Base-by-base conservation (phyloP, 768 basidiomycete species). In the Lyophyllum semitale region DNA sequence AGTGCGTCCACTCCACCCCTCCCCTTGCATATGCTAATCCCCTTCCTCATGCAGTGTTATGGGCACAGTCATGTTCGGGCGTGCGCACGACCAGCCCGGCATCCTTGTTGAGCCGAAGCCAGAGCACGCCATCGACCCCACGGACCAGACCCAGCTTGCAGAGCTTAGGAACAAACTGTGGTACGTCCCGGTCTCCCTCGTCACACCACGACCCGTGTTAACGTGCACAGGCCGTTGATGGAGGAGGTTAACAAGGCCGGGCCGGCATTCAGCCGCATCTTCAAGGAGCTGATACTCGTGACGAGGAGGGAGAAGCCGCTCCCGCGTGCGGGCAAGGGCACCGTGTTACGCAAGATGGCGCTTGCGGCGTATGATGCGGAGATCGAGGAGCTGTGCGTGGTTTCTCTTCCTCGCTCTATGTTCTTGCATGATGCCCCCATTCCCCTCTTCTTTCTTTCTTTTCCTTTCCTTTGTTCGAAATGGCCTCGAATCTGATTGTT, bases 241-340 rank as follows among this genome's bases (percentile, higher is more conserved):
- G 69, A 75, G 41, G 64, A 70, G 52, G 65, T 72, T 47, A 80
- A 79, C 52, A 53, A 48, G 4, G 71, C 66, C 49, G 74, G 74
- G 0, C 77, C 77, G 13, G 66, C 73, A 29, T 76, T 78, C 58
- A 77, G 76, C 2, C 62, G 76, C n/a, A 59, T 80, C 4, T 77
- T 78, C 66, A 77, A 75, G 58, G 77, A 77, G 71, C 76, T 73
- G 11, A 37, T 62, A 23, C 17, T 8, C 18, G 6, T 12, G 25
- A 11, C n/a, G n/a, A n/a, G n/a, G n/a, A n/a, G n/a, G n/a, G n/a
- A n/a, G n/a, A n/a, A n/a, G n/a, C n/a, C n/a, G n/a, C n/a, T n/a
- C n/a, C n/a, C n/a, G n/a, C n/a, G n/a, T n/a, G n/a, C n/a, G n/a
- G n/a, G n/a, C n/a, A n/a, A n/a, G n/a, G n/a, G 33, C 23, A 23